Percentiles rank a stretch among this genome's conserved stretches.
Conservation (phyloP, 2,329 filamentous ascomycete genomes). For the Xylariaceae sp. region DNA sequence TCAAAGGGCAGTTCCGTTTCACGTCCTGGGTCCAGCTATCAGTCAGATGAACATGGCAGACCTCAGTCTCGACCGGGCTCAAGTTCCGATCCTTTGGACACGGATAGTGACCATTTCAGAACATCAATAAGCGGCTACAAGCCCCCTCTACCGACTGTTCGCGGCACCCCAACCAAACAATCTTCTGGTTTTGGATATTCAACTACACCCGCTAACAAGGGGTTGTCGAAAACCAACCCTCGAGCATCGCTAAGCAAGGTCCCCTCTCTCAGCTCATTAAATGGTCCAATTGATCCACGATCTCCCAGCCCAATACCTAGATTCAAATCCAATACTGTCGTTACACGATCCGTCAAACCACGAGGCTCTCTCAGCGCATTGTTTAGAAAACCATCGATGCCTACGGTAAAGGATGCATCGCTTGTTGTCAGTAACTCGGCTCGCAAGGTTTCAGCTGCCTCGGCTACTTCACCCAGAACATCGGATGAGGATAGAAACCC, state of each 20-base stretch:
- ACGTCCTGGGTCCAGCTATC: constrained; percentile 59
- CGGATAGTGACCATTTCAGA: constrained; percentile 37
- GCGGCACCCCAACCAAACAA: constrained; percentile 41
- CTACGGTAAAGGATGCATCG: constrained; percentile 35
- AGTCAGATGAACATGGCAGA: constrained; percentile 53
- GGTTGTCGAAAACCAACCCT: constrained; percentile 21
- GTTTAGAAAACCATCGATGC: constrained; percentile 52
- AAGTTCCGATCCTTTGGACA: constrained; percentile 46
- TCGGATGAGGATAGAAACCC: constrained; percentile 35
- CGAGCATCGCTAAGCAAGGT: constrained; percentile 29
- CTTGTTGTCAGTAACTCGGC: constrained; percentile 29
- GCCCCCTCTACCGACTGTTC: constrained; percentile 39
- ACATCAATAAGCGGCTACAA: constrained; percentile 43
- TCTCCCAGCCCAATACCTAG: constrained; percentile 39
- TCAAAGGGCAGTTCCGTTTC: constrained; percentile 48
- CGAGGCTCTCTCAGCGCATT: constrained; percentile 52
- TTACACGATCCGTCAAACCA: constrained; percentile 43
- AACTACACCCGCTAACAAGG: constrained; percentile 32
- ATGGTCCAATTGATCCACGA: constrained; percentile 26
- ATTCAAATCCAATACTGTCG: constrained; percentile 44
- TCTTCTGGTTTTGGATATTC: constrained; percentile 33
- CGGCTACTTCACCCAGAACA: constrained; percentile 36
- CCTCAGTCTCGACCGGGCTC: constrained; percentile 53
- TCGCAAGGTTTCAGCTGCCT: constrained; percentile 38
- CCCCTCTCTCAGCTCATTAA: constrained; percentile 33